Percentiles rank a stretch among this genome's conserved stretches.
Evolutionary conservation across 2,329 filamentous ascomycete species (phyloP).

Genomic region (Penicillium sp.): DNA sequence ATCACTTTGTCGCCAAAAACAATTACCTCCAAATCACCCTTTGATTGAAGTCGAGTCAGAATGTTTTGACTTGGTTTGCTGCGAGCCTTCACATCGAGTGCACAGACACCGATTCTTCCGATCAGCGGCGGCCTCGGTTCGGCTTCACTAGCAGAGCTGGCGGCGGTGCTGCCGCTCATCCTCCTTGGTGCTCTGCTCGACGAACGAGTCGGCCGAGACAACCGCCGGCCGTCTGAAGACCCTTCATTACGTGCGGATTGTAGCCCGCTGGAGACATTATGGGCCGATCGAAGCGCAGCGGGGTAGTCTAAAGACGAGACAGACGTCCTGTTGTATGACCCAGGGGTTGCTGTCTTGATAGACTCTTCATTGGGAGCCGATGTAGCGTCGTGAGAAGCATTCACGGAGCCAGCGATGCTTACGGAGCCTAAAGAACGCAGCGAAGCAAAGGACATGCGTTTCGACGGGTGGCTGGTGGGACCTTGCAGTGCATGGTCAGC

Average conservation of each 20-base stretch:
- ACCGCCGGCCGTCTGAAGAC: conserved; percentile 22
- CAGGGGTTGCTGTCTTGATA: conserved; percentile 6
- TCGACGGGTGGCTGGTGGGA: conserved; percentile 24
- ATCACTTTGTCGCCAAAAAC: conserved; percentile 99
- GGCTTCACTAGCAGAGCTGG: conserved; percentile 67
- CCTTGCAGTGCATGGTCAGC: conserved; percentile 7
- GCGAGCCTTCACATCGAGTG: conserved; percentile 88
- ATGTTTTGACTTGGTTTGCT: conserved; percentile 98
- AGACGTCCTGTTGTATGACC: conserved; percentile 13
- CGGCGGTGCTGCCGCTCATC: conserved; percentile 76
- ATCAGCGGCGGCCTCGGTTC: conserved; percentile 50
- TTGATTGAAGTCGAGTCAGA: conserved; percentile 82
- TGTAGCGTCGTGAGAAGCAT: conserved; percentile 20
- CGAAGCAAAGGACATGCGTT: conserved; percentile 70
- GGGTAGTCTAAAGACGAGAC: conserved; percentile 17
- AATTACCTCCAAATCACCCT: conserved; percentile 90
- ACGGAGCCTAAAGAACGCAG: conserved; percentile 55
- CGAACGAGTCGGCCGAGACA: conserved; percentile 44
- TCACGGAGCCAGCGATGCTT: conserved; percentile 37
- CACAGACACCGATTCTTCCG: conserved; percentile 84
- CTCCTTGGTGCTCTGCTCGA: conserved; percentile 68
- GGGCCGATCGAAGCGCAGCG: conserved; percentile 17
- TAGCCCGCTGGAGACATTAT: conserved; percentile 13
- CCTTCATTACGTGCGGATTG: conserved; percentile 20
- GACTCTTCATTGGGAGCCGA: conserved; percentile 12